Base-by-base conservation (phyloP, 78 protist genomes). In the Tieghemostelium lacteum region DNA sequence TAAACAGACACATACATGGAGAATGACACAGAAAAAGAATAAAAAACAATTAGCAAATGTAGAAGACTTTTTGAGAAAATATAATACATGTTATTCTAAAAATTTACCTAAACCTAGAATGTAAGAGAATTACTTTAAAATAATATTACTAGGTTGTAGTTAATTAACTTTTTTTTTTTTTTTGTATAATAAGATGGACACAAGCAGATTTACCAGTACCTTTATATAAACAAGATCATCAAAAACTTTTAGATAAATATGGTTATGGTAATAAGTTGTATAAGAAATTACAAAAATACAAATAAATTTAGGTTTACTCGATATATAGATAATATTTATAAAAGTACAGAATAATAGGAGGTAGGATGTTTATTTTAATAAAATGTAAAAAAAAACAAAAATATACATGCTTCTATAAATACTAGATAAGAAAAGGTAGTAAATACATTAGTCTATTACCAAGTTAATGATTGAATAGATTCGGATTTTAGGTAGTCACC, bases 251-350 rank as follows among this genome's bases (percentile, higher is more conserved):
- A n/a, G 76, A 66, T 0, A 83, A 78, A 58, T 69, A 36, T 83
- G 89, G 89, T 37, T 83, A 67, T 58, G 89, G 89, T 31, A 83
- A 83, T 34, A 83, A 66, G 26, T 33, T 83, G 19, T 83, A 83
- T 49, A 83, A 83, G n/a, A 24, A 26, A 24, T 34, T 83, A 12
- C 89, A 83, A 83, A 69, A 66, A 40, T 69, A 69, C 70, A 66
- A 83, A 58, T 50, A 70, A 70, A 50, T 49, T 7, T 28, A 70
- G 17, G 6, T 14, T 45, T 45, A 45, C 10, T 45, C 6, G 6
- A 14, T 14, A 14, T 45, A 45, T 45, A 14, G 10, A 14, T 45
- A 45, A 14, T 45, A 45, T 45, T 6, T 45, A 45, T 10, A 6
- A 45, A 45, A 45, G n/a, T 14, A 45, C 6, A 45, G 10, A 14